phyloP scores from a whole-genome alignment of 2,329 filamentous ascomycete species.

The Arthroderma sp. region DNA sequence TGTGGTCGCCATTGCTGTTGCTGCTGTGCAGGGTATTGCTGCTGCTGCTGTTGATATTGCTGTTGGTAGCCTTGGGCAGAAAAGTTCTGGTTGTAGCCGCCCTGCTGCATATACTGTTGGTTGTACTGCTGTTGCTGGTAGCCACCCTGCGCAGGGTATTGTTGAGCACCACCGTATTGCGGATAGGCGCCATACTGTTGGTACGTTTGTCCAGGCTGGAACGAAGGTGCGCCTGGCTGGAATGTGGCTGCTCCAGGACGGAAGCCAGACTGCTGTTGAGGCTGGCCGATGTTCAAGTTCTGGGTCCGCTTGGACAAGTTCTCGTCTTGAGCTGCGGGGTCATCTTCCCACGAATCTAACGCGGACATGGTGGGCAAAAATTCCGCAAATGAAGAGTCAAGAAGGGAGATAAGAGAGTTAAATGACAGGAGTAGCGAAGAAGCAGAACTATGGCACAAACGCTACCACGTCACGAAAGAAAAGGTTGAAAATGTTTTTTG shows the following conservation, averaged over 20 bases:
- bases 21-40: constrained; percentile 29
- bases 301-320: constrained; percentile 64
- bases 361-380: constrained; percentile 54
- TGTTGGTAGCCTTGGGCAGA: constrained; percentile 23
- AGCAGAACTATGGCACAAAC: too few relatives aligned
- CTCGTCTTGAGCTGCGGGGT: constrained; percentile 61
- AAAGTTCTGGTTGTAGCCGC: constrained; percentile 33
- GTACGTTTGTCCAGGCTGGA: constrained; percentile 59
- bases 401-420: too few relatives aligned
- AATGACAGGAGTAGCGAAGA: too few relatives aligned
- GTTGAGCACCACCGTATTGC: constrained; percentile 31
- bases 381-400: too few relatives aligned
- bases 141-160: constrained; percentile 36
- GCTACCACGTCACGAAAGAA: too few relatives aligned
- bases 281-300: constrained; percentile 51
- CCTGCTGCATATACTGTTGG: constrained; percentile 31
- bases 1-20: constrained; percentile 29
- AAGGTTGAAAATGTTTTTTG: too few relatives aligned
- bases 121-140: constrained; percentile 38
- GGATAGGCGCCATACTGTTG: constrained; percentile 45
- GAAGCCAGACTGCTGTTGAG: constrained; percentile 34
- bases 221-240: constrained; percentile 56
- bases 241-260: constrained; percentile 56
- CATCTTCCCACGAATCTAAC: constrained; percentile 91
- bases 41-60: constrained; percentile 26